phyloP scores from a whole-genome alignment of 78 protist species.

The Dictyostelium citrinum region DNA sequence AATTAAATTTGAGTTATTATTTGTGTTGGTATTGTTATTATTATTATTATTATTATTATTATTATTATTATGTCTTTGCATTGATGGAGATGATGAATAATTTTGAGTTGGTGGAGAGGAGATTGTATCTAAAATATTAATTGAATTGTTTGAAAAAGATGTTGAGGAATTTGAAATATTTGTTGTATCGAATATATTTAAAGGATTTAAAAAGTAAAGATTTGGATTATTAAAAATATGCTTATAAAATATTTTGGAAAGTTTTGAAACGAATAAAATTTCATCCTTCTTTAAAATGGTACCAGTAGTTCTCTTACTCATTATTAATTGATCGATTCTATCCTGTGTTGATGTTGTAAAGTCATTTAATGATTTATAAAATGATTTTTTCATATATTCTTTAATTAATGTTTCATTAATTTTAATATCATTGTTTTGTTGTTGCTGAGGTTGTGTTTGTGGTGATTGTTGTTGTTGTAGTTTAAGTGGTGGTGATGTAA shows the following conservation, averaged over 20 bases:
- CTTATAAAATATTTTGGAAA: slow-evolving; percentile 48
- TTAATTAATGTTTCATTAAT: slow-evolving; percentile 23
- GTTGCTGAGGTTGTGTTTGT: neutral
- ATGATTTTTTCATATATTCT: slow-evolving; percentile 50
- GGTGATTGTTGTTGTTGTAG: neutral
- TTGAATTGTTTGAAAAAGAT: neutral
- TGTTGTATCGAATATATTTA: neutral
- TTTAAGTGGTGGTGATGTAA: too few relatives aligned
- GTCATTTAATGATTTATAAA: slow-evolving; percentile 5
- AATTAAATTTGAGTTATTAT: too few relatives aligned
- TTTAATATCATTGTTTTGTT: neutral
- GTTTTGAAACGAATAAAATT: slow-evolving; percentile 39
- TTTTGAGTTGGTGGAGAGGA: neutral
- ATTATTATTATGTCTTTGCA: neutral
- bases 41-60: neutral
- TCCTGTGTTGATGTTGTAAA: slow-evolving; percentile 17
- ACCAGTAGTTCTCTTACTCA: neutral
- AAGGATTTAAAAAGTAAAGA: slow-evolving; percentile 1
- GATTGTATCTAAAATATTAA: neutral
- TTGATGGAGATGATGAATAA: neutral
- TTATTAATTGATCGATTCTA: neutral
- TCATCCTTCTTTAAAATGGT: neutral
- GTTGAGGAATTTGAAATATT: neutral
- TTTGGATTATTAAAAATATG: slow-evolving; percentile 31
- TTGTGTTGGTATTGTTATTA: neutral